phyloP scores from a whole-genome alignment of 2,329 filamentous ascomycete genomes.

The Trichothecium sympodiale region DNA sequence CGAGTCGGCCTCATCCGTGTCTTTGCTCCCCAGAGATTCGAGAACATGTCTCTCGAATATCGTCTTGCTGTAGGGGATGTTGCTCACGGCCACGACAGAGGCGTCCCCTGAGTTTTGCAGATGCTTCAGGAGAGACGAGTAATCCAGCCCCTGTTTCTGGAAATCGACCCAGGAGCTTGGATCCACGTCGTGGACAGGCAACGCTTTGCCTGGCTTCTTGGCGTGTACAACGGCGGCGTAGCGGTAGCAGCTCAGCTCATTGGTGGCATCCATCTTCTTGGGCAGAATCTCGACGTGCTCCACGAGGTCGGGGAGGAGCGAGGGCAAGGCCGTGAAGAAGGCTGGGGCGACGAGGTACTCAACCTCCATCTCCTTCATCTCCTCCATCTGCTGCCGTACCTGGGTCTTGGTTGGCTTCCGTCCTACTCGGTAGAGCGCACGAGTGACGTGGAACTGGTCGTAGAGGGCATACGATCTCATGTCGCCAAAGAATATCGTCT shows the following conservation, averaged over 20 bases:
- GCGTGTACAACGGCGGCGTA: constrained; percentile 15
- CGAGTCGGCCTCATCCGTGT: background rate
- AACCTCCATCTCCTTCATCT: constrained; percentile 7
- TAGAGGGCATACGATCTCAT: constrained; percentile 9
- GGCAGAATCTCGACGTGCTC: constrained; percentile 17
- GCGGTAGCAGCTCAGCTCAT: constrained; percentile 17
- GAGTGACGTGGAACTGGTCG: constrained; percentile 6
- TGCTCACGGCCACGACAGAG: constrained; percentile 8
- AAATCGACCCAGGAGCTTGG: constrained; percentile 12
- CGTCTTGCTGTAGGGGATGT: constrained; percentile 18
- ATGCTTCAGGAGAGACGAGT: constrained; percentile 3
- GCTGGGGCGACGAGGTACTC: constrained; percentile 13
- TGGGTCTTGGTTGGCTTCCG: constrained; percentile 3
- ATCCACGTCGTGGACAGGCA: constrained; percentile 6
- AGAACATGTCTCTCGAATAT: constrained; percentile 14
- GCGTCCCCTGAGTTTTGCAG: constrained; percentile 3
- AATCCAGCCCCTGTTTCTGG: constrained; percentile 3
- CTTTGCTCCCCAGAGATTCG: constrained; percentile 4
- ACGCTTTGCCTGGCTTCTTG: background rate
- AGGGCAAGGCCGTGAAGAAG: constrained; percentile 10
- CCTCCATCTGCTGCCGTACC: constrained; percentile 6
- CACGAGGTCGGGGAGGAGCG: constrained; percentile 7
- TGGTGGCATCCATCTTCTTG: constrained; percentile 16
- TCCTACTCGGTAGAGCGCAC: constrained; percentile 4
- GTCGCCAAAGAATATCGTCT: constrained; percentile 11